Percentiles rank a stretch among this genome's conserved stretches.
Conservation (phyloP, 495 filamentous ascomycete genomes). For the Haplographium delicatum region DNA sequence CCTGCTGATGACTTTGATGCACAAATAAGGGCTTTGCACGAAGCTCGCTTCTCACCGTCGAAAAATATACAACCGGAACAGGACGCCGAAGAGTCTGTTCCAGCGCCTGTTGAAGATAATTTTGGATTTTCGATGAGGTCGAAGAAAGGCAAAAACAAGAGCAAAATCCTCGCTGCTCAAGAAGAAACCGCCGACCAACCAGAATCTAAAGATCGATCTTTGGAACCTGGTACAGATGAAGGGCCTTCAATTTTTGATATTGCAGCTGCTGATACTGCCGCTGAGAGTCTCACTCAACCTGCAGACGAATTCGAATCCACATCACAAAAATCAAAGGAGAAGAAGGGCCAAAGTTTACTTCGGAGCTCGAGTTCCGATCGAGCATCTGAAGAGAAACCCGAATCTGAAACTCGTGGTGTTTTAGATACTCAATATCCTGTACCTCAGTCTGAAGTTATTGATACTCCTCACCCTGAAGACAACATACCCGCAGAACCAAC, state of each 20-base stretch:
- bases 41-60: neutral
- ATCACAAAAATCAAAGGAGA: slow-evolving; percentile 38
- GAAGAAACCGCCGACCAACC: neutral
- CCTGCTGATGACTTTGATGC: neutral
- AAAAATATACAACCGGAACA: too few relatives aligned
- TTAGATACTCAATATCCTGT: too few relatives aligned
- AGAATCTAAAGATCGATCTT: neutral
- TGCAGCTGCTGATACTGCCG: slow-evolving; percentile 2
- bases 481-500: neutral
- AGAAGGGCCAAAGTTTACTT: slow-evolving; percentile 21
- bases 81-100: neutral
- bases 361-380: slow-evolving; percentile 11
- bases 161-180: slow-evolving; percentile 2
- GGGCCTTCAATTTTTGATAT: neutral
- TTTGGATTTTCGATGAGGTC: too few relatives aligned
- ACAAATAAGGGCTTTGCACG: neutral
- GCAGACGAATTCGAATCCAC: slow-evolving; percentile 24
- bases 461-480: too few relatives aligned
- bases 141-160: slow-evolving; percentile 27
- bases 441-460: neutral
- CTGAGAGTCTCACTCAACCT: too few relatives aligned
- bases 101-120: slow-evolving; percentile 11
- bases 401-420: too few relatives aligned
- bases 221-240: neutral
- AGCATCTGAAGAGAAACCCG: slow-evolving; percentile 29